Base-by-base conservation (phyloP, 2,329 filamentous ascomycete species). In the Cryphonectria japonica region DNA sequence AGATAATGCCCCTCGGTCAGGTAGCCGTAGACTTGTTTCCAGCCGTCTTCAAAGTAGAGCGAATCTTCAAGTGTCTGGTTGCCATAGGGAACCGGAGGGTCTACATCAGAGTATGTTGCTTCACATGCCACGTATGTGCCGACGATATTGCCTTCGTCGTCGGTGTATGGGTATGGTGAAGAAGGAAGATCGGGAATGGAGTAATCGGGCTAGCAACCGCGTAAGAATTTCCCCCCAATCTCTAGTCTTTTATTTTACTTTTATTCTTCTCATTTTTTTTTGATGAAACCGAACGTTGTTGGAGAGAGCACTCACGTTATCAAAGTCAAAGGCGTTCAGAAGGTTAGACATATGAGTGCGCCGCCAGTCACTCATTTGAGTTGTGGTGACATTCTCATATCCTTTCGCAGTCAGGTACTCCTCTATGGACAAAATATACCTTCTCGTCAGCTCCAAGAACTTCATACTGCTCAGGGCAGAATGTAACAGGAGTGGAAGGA, bases 1-100 rank as follows among this genome's bases (percentile, higher is more conserved):
- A 88, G 80, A 74, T 84, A 87, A 26, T 86, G 84, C 14, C 86
- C 87, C 75, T 88, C 86, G 6, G 85, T 88, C 37, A 88, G 78
- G 32, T 82, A 79, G 0, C 87, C 86, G 2, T 86, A 79, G 41
- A 86, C 80, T 43, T 81, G 75, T 77, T 89, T 89, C 81, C 84
- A 88, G 1, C 87, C 87, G 52, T 85, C 78, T 74, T 88, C 86
- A n/a, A 83, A 84, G 57, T 81, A 78, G 2, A 78, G 79, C 13
- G 81, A 79, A 11, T 78, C 77, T 64, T 83, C 79, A 29, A 80
- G 74, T 14, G 81, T 82, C 34, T 76, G 66, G 65, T 77, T 77
- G 22, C 76, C 82, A 74, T 87, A 88, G 0, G 87, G 86, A 2
- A 86, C 83, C 0, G 72, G 69, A 37, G 69, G 67, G 66, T 74